phyloP scores from a whole-genome alignment of 164 flowering plant genomes.

The Tetrastigma voinierianum region DNA sequence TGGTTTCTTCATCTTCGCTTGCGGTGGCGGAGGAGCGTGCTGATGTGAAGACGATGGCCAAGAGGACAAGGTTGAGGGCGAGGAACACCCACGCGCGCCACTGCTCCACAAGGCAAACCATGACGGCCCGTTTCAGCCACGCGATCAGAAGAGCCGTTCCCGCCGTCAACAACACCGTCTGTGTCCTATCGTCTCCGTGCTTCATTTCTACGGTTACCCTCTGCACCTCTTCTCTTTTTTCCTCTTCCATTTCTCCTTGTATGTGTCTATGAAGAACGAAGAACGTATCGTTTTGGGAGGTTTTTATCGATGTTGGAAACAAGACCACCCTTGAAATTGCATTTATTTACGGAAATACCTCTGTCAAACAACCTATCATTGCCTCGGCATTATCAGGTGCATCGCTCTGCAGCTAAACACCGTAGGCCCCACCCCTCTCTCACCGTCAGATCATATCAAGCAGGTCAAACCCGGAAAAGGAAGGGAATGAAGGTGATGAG shows the following conservation, averaged over 20 bases:
- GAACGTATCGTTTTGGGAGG: too few relatives aligned
- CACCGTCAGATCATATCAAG: too few relatives aligned
- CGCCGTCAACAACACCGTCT: conserved; percentile 25
- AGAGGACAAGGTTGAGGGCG: conserved; percentile 48
- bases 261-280: too few relatives aligned
- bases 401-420: too few relatives aligned
- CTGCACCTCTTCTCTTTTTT: neutral
- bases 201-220: neutral
- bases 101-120: conserved; percentile 28
- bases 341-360: too few relatives aligned
- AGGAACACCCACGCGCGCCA: conserved; percentile 63
- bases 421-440: too few relatives aligned
- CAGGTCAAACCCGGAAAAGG: too few relatives aligned
- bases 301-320: too few relatives aligned
- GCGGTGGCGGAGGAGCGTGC: conserved; percentile 1
- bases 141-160: conserved; percentile 28
- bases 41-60: conserved; percentile 57
- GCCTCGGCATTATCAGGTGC: too few relatives aligned
- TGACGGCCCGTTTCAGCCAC: conserved; percentile 15
- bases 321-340: too few relatives aligned
- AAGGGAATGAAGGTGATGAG: too few relatives aligned
- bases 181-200: conserved; percentile 7
- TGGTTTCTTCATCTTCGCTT: conserved; percentile 2
- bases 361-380: too few relatives aligned
- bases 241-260: neutral